Evolutionary conservation across 345 rosid species (phyloP).

Genomic region (Pistacia atlantica): DNA sequence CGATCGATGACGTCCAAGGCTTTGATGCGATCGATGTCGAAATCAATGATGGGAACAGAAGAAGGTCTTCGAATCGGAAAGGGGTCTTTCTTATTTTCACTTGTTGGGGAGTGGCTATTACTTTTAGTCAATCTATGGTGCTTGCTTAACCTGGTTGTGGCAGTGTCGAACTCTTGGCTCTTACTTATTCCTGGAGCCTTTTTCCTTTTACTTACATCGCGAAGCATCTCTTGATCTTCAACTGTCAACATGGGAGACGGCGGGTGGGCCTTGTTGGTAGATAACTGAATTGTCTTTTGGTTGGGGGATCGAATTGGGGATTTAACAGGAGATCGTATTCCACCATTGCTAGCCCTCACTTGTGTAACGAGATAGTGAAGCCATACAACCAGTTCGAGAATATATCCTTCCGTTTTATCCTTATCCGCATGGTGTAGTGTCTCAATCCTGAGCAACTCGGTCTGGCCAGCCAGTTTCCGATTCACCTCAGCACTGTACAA

Average conservation of each 20-base stretch:
- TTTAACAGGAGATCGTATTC: conserved; percentile 76
- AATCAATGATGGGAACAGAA: conserved; percentile 69
- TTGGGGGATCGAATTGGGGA: conserved; percentile 87
- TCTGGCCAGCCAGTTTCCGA: conserved; percentile 69
- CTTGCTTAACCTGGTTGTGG: conserved; percentile 58
- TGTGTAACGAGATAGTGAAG: conserved; percentile 87
- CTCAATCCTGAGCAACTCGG: conserved; percentile 81
- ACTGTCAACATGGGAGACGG: conserved; percentile 54
- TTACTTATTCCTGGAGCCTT: conserved; percentile 89
- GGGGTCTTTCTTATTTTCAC: conserved; percentile 57
- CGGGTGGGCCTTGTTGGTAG: conserved; percentile 42
- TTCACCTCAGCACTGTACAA: conserved; percentile 68
- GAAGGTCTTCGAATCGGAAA: conserved; percentile 71
- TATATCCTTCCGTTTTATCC: conserved; percentile 79
- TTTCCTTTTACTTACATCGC: conserved; percentile 82
- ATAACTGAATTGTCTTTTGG: conserved; percentile 52
- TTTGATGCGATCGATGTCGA: conserved; percentile 76
- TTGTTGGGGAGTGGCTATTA: conserved; percentile 83
- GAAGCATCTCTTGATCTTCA: conserved; percentile 96
- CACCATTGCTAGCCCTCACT: conserved; percentile 67
- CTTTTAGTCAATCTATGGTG: conserved; percentile 91
- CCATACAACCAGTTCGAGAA: conserved; percentile 86
- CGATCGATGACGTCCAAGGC: conserved; percentile 92
- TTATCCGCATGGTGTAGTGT: conserved; percentile 94
- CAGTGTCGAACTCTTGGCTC: conserved; percentile 91